These are phyloP conservation scores for Chrysopogon serrulatus DNA, from an alignment of 176 grass and related monocot species.

Conservation along the genomic window DNA sequence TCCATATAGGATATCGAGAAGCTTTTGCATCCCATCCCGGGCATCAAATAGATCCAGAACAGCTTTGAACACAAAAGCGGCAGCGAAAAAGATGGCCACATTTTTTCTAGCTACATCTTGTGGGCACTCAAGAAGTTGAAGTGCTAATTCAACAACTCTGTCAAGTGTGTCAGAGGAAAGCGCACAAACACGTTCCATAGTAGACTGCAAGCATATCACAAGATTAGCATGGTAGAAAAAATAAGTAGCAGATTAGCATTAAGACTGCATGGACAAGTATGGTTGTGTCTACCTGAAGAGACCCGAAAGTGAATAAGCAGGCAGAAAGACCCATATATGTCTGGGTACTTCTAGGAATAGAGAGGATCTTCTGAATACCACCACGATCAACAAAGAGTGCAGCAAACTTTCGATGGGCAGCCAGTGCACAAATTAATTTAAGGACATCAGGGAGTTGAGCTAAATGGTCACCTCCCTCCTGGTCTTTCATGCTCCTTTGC, in stretches of 20 bases:
- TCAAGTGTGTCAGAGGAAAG: slow-evolving; percentile 66
- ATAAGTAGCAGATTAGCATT: neutral
- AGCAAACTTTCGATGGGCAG: slow-evolving; percentile 88
- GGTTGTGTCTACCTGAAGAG: slow-evolving; percentile 69
- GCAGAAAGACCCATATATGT: slow-evolving; percentile 83
- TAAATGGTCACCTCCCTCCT: slow-evolving; percentile 39
- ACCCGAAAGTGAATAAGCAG: slow-evolving; percentile 94
- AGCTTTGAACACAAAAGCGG: slow-evolving; percentile 97
- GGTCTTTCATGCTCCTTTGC: slow-evolving; percentile 68
- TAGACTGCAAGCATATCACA: slow-evolving; percentile 57
- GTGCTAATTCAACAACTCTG: slow-evolving; percentile 81
- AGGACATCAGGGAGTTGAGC: slow-evolving; percentile 74
- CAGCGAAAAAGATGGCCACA: slow-evolving; percentile 83
- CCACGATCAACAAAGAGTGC: slow-evolving; percentile 95
- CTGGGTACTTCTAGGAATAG: slow-evolving; percentile 61
- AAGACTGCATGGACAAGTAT: neutral
- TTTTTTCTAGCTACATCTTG: slow-evolving; percentile 91
- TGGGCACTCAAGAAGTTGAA: slow-evolving; percentile 83
- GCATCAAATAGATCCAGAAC: slow-evolving; percentile 90
- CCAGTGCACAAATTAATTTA: slow-evolving; percentile 82
- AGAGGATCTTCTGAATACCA: slow-evolving; percentile 94
- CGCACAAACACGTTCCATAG: slow-evolving; percentile 91
- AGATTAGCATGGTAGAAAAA: neutral
- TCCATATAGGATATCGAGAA: slow-evolving; percentile 73
- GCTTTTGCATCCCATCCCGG: slow-evolving; percentile 76